Conservation (phyloP, 306 rosid genomes). For the Dryas drummondii region DNA sequence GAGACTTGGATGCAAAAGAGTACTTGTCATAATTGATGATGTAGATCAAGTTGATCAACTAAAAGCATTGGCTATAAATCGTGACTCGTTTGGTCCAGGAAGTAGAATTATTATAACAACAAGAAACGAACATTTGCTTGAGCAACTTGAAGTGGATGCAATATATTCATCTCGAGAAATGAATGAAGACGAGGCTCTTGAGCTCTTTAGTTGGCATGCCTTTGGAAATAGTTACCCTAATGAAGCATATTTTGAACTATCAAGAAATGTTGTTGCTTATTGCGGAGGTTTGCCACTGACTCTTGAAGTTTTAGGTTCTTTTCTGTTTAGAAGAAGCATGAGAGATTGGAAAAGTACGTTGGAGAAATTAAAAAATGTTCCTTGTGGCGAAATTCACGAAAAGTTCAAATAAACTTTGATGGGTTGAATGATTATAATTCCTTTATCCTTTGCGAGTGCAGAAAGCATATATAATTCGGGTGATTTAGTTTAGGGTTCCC, state of each 20-base stretch:
- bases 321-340: too few relatives aligned
- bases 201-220: constrained; percentile 37
- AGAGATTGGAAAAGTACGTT: too few relatives aligned
- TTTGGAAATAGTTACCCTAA: constrained; percentile 5
- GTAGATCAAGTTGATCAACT: constrained; percentile 5
- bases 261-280: constrained; percentile 10
- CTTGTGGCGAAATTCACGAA: too few relatives aligned
- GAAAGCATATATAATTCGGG: too few relatives aligned
- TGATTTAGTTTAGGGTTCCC: too few relatives aligned
- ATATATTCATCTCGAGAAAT: neutral
- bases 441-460: too few relatives aligned
- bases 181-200: constrained; percentile 21
- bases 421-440: too few relatives aligned
- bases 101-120: constrained; percentile 33
- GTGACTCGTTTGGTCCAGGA: constrained; percentile 11
- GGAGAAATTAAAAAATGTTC: too few relatives aligned
- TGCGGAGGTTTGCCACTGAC: too few relatives aligned
- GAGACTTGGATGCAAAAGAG: neutral
- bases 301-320: too few relatives aligned
- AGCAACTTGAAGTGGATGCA: neutral
- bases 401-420: too few relatives aligned
- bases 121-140: constrained; percentile 1
- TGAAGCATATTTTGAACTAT: neutral
- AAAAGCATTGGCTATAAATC: neutral
- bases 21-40: constrained; percentile 25